Conservation (phyloP, 805 yeast genomes). For the Candida sithepensis region DNA sequence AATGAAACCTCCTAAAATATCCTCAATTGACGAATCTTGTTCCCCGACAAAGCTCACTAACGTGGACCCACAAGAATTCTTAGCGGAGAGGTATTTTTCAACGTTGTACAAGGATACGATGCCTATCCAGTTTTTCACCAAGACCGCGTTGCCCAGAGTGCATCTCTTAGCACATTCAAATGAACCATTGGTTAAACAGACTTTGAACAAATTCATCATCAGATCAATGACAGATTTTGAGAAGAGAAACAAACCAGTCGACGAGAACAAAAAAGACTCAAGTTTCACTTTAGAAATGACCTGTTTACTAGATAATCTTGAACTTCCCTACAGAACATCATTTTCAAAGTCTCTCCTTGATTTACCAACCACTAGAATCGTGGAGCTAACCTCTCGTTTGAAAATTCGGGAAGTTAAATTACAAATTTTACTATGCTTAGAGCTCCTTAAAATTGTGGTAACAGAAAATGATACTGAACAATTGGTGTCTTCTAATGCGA, state of each 20-base stretch:
- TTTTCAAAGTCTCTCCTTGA: conserved; percentile 1
- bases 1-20: conserved; percentile 8
- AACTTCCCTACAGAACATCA: conserved; percentile 8
- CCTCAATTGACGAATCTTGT: not conserved
- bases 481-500: no score
- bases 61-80: conserved; percentile 26
- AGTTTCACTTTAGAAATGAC: no score
- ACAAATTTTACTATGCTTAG: conserved; percentile 28
- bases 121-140: conserved; percentile 29
- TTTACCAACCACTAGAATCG: conserved; percentile 2
- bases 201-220: conserved; percentile 18
- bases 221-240: conserved; percentile 20
- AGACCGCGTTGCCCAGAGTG: conserved; percentile 30
- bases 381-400: conserved; percentile 10
- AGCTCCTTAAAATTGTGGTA: conserved; percentile 19
- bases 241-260: conserved; percentile 8
- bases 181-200: conserved; percentile 14
- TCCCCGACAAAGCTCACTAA: conserved; percentile 12
- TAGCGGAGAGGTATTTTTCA: conserved; percentile 25
- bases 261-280: conserved; percentile 1
- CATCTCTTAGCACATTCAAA: conserved; percentile 25
- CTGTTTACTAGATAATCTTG: conserved; percentile 9
- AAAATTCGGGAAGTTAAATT: conserved; percentile 28
- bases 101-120: conserved; percentile 24
- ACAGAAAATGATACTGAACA: not conserved